These are phyloP conservation scores for Prunus salicina DNA, from an alignment of 306 rosid genomes.

Conservation along the genomic window DNA sequence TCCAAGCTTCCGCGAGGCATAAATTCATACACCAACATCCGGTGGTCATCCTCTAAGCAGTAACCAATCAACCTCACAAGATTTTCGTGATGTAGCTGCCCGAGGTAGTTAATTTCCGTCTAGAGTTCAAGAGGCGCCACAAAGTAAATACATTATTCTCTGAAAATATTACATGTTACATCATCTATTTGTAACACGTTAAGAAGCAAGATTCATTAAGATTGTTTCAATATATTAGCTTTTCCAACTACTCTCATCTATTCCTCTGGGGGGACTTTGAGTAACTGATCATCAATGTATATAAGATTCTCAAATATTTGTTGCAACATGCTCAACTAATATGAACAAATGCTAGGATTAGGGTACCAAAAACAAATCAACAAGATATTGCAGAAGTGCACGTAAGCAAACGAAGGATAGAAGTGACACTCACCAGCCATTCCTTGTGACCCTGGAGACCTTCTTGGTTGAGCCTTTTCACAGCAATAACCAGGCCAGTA, in stretches of 20 bases:
- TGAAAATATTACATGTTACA: slow-evolving; percentile 9
- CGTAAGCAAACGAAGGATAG: background rate
- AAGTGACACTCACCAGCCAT: slow-evolving; percentile 85
- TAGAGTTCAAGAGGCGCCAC: slow-evolving; percentile 30
- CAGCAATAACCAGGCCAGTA: slow-evolving; percentile 86
- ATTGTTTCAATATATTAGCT: background rate
- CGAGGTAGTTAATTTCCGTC: slow-evolving; percentile 93
- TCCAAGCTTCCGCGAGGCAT: slow-evolving; percentile 90
- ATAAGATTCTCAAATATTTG: background rate
- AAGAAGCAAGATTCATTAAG: background rate
- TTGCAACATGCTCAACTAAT: background rate
- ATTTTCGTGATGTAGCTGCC: slow-evolving; percentile 87
- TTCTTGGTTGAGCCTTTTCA: slow-evolving; percentile 92
- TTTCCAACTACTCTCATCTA: background rate
- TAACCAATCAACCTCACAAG: slow-evolving; percentile 91
- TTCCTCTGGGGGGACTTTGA: background rate
- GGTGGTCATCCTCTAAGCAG: slow-evolving; percentile 94
- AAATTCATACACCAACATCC: slow-evolving; percentile 90
- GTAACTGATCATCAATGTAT: background rate
- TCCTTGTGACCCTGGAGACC: slow-evolving; percentile 95
- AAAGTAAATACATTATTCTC: slow-evolving; percentile 23
- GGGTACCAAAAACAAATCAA: slow-evolving; percentile 1
- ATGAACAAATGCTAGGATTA: background rate
- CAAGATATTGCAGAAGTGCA: background rate
- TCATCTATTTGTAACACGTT: slow-evolving; percentile 7